These are phyloP conservation scores for Handroanthus guayacan DNA, from an alignment of 257 asterid genomes.

Conservation along the genomic window DNA sequence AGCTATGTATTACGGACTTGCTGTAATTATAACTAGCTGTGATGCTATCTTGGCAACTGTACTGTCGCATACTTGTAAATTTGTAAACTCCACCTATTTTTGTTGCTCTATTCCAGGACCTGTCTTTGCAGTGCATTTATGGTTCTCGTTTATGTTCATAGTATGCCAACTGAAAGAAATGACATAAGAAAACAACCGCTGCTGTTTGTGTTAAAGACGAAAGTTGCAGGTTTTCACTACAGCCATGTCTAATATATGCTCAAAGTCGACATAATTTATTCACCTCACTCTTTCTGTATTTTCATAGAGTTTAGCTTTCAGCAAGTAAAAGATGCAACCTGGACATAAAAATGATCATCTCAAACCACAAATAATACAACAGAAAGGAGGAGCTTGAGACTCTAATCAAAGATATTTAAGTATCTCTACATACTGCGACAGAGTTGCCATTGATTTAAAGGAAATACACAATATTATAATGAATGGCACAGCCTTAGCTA, in stretches of 20 bases:
- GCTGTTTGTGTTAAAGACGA: too few relatives aligned
- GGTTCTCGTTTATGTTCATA: too few relatives aligned
- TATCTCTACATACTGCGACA: not conserved
- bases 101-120: not conserved
- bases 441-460: not conserved
- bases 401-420: not conserved
- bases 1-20: not conserved
- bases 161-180: too few relatives aligned
- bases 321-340: not conserved
- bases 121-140: not conserved
- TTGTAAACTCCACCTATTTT: not conserved
- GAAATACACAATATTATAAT: conserved; percentile 21
- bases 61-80: not conserved
- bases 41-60: conserved; percentile 3
- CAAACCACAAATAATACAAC: conserved; percentile 9
- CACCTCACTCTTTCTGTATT: not conserved
- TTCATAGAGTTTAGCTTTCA: not conserved
- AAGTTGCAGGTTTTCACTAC: not conserved
- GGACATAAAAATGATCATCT: not conserved
- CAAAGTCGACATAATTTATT: not conserved
- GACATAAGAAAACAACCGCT: too few relatives aligned
- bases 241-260: not conserved
- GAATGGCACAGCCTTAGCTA: conserved; percentile 31
- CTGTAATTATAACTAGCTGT: conserved; percentile 14
- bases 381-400: conserved; percentile 16